Evolutionary conservation across 139 green algal genomes (phyloP).

Genomic region (Ettlia oleoabundans): DNA sequence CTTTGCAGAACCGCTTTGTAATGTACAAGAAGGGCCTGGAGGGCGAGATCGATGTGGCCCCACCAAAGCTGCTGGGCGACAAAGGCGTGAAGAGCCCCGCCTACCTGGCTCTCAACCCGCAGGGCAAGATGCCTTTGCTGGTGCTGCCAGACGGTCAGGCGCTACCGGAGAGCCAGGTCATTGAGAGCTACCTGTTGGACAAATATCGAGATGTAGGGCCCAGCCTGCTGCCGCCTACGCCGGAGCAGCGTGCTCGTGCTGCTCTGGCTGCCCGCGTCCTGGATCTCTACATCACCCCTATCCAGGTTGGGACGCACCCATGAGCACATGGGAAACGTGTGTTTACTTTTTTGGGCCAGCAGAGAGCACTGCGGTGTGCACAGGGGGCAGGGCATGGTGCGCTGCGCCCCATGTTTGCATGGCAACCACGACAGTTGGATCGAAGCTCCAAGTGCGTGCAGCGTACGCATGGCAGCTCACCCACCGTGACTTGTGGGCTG

Average conservation of each 20-base stretch:
- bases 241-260: conserved; percentile 54
- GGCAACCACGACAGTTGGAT: too few relatives aligned
- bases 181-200: conserved; percentile 78
- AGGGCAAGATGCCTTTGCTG: conserved; percentile 81
- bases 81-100: conserved; percentile 58
- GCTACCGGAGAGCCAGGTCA: conserved; percentile 78
- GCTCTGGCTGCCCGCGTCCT: conserved; percentile 62
- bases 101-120: conserved; percentile 53
- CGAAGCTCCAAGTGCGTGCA: too few relatives aligned
- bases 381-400: too few relatives aligned
- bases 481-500: too few relatives aligned
- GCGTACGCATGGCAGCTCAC: too few relatives aligned
- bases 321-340: neutral
- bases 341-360: too few relatives aligned
- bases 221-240: conserved; percentile 54
- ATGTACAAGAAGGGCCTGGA: conserved; percentile 74
- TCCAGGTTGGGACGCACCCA: conserved; percentile 47
- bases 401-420: too few relatives aligned
- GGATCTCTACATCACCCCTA: conserved; percentile 76
- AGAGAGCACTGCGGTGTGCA: too few relatives aligned
- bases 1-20: conserved; percentile 55
- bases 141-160: conserved; percentile 63
- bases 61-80: conserved; percentile 54
- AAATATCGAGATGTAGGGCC: conserved; percentile 56
- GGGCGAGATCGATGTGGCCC: conserved; percentile 60